Evolutionary conservation across 495 filamentous ascomycete genomes (phyloP).

Genomic region (Terfezia boudieri): DNA sequence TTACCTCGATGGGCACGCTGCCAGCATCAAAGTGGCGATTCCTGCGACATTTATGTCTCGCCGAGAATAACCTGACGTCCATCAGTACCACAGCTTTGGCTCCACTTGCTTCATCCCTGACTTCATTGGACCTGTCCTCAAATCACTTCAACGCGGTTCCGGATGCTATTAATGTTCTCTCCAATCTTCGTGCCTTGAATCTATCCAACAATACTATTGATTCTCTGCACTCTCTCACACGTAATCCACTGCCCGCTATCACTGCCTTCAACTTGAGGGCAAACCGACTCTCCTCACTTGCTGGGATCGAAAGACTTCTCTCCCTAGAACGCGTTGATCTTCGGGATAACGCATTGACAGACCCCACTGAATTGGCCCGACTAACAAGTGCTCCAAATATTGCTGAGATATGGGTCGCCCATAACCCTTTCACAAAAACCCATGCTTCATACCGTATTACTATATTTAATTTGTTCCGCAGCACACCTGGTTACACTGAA

Average conservation of each 20-base stretch:
- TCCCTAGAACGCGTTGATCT: slow-evolving; percentile 79
- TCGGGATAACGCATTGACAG: slow-evolving; percentile 71
- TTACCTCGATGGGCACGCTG: slow-evolving; percentile 31
- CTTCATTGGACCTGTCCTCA: slow-evolving; percentile 73
- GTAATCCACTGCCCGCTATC: slow-evolving; percentile 78
- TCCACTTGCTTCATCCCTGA: slow-evolving; percentile 64
- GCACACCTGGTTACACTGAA: slow-evolving; percentile 71
- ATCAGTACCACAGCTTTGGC: slow-evolving; percentile 49
- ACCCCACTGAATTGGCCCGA: slow-evolving; percentile 75
- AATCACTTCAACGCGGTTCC: slow-evolving; percentile 85
- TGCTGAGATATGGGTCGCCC: slow-evolving; percentile 70
- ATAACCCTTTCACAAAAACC: slow-evolving; percentile 76
- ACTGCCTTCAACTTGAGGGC: slow-evolving; percentile 76
- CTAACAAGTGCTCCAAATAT: slow-evolving; percentile 80
- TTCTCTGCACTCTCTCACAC: slow-evolving; percentile 65
- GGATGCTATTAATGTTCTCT: slow-evolving; percentile 61
- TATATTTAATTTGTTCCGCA: slow-evolving; percentile 91
- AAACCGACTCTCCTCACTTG: slow-evolving; percentile 72
- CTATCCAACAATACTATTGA: slow-evolving; percentile 95
- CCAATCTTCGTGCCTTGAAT: slow-evolving; percentile 68
- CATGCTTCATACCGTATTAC: slow-evolving; percentile 58
- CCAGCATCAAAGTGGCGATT: slow-evolving; percentile 85
- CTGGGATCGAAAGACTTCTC: slow-evolving; percentile 70
- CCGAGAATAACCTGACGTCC: slow-evolving; percentile 71
- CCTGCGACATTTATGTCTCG: slow-evolving; percentile 68